Base-by-base conservation (phyloP, 2,329 filamentous ascomycete genomes). In the Aspergillus ruber region DNA sequence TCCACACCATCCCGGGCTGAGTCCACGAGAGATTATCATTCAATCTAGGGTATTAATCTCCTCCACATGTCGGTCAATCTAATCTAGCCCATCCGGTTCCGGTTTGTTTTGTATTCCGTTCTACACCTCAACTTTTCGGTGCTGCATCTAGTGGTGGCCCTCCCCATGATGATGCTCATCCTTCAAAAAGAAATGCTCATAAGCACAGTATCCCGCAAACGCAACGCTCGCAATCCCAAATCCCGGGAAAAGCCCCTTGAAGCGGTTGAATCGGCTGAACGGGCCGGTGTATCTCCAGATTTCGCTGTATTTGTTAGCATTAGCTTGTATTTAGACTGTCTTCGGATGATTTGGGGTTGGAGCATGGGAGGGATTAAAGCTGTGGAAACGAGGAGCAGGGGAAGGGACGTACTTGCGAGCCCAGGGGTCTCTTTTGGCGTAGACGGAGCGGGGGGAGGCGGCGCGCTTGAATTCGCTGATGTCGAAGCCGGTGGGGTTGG, bases 141-240 rank as follows among this genome's bases (percentile, higher is more conserved):
- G 7, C 36, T 3, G 4, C 17, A 39, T 46, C 48, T 72, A 84
- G 68, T 85, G 81, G 65, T 83, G 80, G 48, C 62, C 75, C 48
- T 78, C 71, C 53, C 65, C 73, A 47, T 68, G 72, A 63, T 81
- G 81, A 53, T 84, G 80, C 29, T 78, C 71, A 54, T 90, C 85
- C 63, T 85, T 79, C 59, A 95, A 67, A 70, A 96, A 95, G 47
- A 94, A 73, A 69, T 93, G 82, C 75, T 98, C 93, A 71, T 89
- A 95, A 51, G 81, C 82, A 69, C 90, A 89, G 75, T 98, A 98
- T 54, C 77, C 84, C 43, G 85, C 83, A 69, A 98, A 98, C 41
- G 91, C 90, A 50, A 93, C 90, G 4, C 86, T 86, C 27, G 90
- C 93, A 60, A 91, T 95, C 55, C 93, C 93, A 61, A 98, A 79